A percentile compares a stretch with the other conserved stretches of the same genome.
Evolutionary conservation across 495 filamentous ascomycete species (phyloP).

Genomic region (Clohesyomyces aquaticus): DNA sequence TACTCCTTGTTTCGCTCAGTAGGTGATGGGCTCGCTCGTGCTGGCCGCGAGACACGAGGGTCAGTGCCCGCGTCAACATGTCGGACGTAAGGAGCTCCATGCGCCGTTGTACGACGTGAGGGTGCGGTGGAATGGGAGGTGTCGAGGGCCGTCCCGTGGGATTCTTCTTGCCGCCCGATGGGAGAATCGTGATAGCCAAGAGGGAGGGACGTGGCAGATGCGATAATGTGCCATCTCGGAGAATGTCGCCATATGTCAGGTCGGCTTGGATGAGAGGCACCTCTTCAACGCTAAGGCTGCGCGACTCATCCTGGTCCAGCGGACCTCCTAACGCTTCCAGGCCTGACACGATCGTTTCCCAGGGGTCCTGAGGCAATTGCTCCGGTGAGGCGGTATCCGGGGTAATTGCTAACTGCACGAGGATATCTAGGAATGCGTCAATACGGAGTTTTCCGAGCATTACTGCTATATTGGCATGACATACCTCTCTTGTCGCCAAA

Average conservation of each 20-base stretch:
- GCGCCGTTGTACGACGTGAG: slow-evolving; percentile 90
- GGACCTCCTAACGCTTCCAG: slow-evolving; percentile 94
- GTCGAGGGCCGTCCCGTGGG: slow-evolving; percentile 63
- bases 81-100: slow-evolving; percentile 99
- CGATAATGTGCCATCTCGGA: slow-evolving; percentile 84
- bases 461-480: slow-evolving; percentile 31
- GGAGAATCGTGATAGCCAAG: slow-evolving; percentile 98
- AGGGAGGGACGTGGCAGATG: slow-evolving; percentile 89
- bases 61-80: slow-evolving; percentile 93
- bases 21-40: slow-evolving; percentile 92
- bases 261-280: slow-evolving; percentile 96
- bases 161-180: slow-evolving; percentile 64
- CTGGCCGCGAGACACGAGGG: slow-evolving; percentile 86
- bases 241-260: slow-evolving; percentile 89
- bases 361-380: slow-evolving; percentile 85
- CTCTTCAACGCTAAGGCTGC: slow-evolving; percentile 86
- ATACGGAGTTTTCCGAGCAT: slow-evolving; percentile 2
- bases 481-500: slow-evolving; percentile 91
- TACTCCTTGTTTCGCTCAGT: slow-evolving; percentile 88
- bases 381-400: slow-evolving; percentile 88
- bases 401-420: slow-evolving; percentile 91
- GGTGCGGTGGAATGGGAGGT: slow-evolving; percentile 93
- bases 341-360: slow-evolving; percentile 96
- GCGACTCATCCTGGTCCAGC: slow-evolving; percentile 82
- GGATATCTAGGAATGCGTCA: slow-evolving; percentile 64